Evolutionary conservation across 306 rosid species (phyloP), one percentile per base, ranked within the genome.

Genomic region (Vigna hirtella): DNA sequence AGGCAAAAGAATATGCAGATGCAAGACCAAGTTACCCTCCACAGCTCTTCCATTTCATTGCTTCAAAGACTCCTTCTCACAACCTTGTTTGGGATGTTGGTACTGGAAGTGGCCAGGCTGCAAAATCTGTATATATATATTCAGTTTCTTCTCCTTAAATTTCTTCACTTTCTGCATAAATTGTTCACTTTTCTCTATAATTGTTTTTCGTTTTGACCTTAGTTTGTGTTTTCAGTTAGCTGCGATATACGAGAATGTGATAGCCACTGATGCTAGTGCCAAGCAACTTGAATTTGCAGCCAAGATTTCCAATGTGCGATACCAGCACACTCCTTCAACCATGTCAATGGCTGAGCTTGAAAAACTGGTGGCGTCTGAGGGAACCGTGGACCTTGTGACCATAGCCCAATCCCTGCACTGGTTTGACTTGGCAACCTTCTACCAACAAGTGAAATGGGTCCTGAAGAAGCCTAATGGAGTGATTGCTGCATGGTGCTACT

Each of bases 81-180:
- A 48, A 88, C 18, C 89, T 90, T 36, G 97, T 79, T 3, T 92
- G 98, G 98, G 98, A 94, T 48, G 96, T 72, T 47, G 97, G 92
- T 79, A 90, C 97, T 17, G 97, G 98, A 51, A 92, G 78, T 24
- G 97, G 97, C 77, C 98, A 94, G 77, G 98, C 97, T 30, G 95
- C 93, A 24, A 84, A 68, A 76, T 83, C 90, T 7, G 97, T 94
- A 15, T 0, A 9, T 0, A 9, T 90, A 15, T 0, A 9, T 7
- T 20, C 20, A 9, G 50, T 36, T 66, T 66, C 53, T 17, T 65
- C 16, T 26, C 28, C n/a, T 64, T 64, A 3, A 16, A 3, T 7
- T 8, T 36, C 18, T 36, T 63, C 9, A 63, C 4, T 64, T 36
- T 30, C 36, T 4, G 36, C 6, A 4, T 32, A 0, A 32, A 32